Conservation (phyloP, 495 filamentous ascomycete genomes). For the Parmelia sp. region DNA sequence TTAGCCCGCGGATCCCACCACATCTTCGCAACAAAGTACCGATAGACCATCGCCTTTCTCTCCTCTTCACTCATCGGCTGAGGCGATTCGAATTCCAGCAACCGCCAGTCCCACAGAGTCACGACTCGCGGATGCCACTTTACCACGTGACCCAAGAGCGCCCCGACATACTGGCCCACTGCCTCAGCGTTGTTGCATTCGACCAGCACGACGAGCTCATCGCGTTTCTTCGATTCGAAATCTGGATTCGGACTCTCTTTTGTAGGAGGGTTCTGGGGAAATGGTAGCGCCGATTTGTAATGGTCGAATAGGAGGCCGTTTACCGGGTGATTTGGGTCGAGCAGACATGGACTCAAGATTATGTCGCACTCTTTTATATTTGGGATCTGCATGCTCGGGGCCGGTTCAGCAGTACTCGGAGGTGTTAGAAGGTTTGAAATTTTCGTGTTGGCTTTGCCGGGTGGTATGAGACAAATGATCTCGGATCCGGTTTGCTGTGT, state of each 20-base stretch:
- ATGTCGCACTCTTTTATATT: conserved; percentile 5
- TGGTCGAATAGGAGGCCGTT: conserved; percentile 1
- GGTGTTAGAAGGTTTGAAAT: conserved; percentile 1
- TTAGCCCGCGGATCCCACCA: conserved; percentile 7
- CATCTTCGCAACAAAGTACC: not conserved
- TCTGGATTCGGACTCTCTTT: not conserved
- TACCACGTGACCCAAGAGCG: not conserved
- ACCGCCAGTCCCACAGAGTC: conserved; percentile 20
- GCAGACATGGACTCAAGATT: conserved; percentile 9
- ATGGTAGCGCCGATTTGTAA: not conserved
- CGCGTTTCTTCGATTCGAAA: not conserved
- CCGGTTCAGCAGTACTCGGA: conserved; percentile 11
- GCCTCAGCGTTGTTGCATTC: not conserved
- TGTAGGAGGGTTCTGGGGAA: not conserved
- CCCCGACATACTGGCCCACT: not conserved
- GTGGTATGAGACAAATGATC: not conserved
- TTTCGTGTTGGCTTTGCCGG: not conserved
- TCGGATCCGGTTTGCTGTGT: conserved; percentile 9
- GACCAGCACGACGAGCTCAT: conserved; percentile 15
- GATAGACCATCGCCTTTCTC: not conserved
- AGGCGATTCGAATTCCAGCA: conserved; percentile 4
- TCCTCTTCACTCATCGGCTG: not conserved
- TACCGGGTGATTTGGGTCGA: not conserved
- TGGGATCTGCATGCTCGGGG: not conserved
- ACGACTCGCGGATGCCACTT: conserved; percentile 12